Conservation (phyloP, 371 early-diverging fungal species). For the Basidiobolus meristosporus region DNA sequence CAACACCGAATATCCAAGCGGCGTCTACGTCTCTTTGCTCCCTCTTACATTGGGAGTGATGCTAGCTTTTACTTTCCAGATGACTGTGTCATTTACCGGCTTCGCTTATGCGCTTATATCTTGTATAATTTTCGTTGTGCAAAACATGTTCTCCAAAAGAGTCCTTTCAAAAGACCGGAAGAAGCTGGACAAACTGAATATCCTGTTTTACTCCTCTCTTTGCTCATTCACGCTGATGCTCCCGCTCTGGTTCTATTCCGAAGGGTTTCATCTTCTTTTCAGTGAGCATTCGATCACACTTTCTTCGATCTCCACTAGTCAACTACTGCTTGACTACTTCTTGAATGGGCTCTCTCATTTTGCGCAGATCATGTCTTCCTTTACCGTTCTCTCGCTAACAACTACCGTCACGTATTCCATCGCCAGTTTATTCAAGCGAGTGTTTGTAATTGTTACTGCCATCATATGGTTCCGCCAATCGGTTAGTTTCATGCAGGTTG, state of each 20-base stretch:
- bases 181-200: slow-evolving; percentile 66
- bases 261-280: slow-evolving; percentile 25
- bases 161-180: slow-evolving; percentile 30
- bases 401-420: slow-evolving; percentile 81
- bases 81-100: slow-evolving; percentile 31
- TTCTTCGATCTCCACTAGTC: too few relatives aligned
- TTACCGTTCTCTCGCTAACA: slow-evolving; percentile 52
- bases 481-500: slow-evolving; percentile 32
- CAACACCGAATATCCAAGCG: slow-evolving; percentile 29
- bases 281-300: slow-evolving; percentile 5
- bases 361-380: slow-evolving; percentile 60
- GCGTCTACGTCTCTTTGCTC: slow-evolving; percentile 53
- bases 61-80: slow-evolving; percentile 34
- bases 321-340: slow-evolving; percentile 11
- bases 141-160: slow-evolving; percentile 67
- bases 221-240: slow-evolving; percentile 50
- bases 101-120: slow-evolving; percentile 49
- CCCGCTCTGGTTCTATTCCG: slow-evolving; percentile 67
- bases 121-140: slow-evolving; percentile 59
- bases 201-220: slow-evolving; percentile 54
- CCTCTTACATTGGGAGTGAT: slow-evolving; percentile 73
- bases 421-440: slow-evolving; percentile 69
- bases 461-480: slow-evolving; percentile 72
- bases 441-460: slow-evolving; percentile 69
- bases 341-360: slow-evolving; percentile 67